phyloP scores from a whole-genome alignment of 164 flowering plant species.

The Tetrastigma voinierianum region DNA sequence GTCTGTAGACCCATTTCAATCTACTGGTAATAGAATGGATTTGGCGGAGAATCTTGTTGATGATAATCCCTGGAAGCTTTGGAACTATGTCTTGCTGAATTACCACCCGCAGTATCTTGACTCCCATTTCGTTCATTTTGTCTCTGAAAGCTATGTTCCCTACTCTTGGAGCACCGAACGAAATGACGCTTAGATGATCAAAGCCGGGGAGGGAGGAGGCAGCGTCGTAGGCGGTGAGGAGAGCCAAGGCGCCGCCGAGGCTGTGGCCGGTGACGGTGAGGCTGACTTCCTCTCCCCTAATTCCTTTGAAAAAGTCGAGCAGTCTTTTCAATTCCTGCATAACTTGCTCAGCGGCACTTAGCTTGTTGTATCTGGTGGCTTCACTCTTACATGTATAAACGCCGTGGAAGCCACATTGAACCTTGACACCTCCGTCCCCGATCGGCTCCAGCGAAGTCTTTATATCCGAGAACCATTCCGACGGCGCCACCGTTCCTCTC shows the following conservation, averaged over 20 bases:
- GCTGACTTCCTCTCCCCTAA: constrained; percentile 52
- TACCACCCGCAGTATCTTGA: constrained; percentile 42
- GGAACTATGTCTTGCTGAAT: constrained; percentile 56
- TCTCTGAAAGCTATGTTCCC: constrained; percentile 59
- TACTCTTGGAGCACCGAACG: constrained; percentile 68
- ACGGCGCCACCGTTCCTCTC: constrained; percentile 63
- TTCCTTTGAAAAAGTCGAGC: constrained; percentile 24
- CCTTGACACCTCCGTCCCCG: constrained; percentile 37
- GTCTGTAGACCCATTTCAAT: constrained; percentile 50
- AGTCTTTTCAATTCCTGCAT: constrained; percentile 47
- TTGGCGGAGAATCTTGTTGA: constrained; percentile 33
- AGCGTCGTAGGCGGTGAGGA: constrained; percentile 50
- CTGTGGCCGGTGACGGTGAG: constrained; percentile 72
- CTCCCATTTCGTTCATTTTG: constrained; percentile 33
- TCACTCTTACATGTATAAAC: constrained; percentile 51
- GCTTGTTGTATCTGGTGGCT: constrained; percentile 46
- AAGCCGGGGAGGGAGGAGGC: constrained; percentile 29
- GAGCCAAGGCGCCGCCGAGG: constrained; percentile 72
- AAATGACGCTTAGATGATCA: constrained; percentile 39
- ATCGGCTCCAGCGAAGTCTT: constrained; percentile 30
- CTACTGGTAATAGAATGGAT: constrained; percentile 28
- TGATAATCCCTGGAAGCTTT: constrained; percentile 42
- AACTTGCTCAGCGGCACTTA: constrained; percentile 60
- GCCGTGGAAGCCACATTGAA: constrained; percentile 56
- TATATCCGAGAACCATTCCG: constrained; percentile 59